Base-by-base conservation (phyloP, 2,329 filamentous ascomycete species). In the Neofusicoccum parvum region DNA sequence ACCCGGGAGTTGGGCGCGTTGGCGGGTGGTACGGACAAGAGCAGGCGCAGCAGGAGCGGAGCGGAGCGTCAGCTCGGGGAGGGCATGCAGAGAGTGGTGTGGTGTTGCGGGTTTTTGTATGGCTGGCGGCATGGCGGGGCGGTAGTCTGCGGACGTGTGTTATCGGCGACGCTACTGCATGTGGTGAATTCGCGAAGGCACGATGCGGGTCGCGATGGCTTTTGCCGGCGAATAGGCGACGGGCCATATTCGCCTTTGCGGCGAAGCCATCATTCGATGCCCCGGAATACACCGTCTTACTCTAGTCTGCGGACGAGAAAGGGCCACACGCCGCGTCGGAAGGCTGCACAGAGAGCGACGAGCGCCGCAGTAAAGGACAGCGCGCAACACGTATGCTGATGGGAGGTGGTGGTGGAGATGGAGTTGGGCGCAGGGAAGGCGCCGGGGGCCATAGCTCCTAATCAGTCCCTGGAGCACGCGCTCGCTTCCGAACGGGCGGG, bases 101-200 rank as follows among this genome's bases (percentile, higher is more conserved):
- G 14, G 23, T 7, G 10, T 36, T 36, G 32, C 11, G 34, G 3
- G 27, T 3, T 20, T 59, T 37, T 59, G 27, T 37, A 48, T 46
- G 56, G 27, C 27, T 48, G 15, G 9, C 27, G 15, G 53, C 53
- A 10, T 45, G 53, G 37, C 37, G 39, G 48, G 53, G 53, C 20
- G 23, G 12, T 43, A 23, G 54, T 59, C 41, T 36, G 27, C 15
- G 54, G 32, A 17, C 10, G 27, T n/a, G 27, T n/a, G 41, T 15
- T 59, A 36, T 48, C 41, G 27, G 56, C 27, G 56, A 46, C 27
- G 56, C 56, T 59, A 59, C 56, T 59, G 56, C 41, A 59, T 59
- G 56, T 59, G 56, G 56, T 36, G 41, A 36, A 6, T 20, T 53
- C 32, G 50, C 50, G 32, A 15, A 53, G 50, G 15, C 27, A 27